Evolutionary conservation across 768 basidiomycete species (phyloP).

Genomic region (Rubroboletus satanas): DNA sequence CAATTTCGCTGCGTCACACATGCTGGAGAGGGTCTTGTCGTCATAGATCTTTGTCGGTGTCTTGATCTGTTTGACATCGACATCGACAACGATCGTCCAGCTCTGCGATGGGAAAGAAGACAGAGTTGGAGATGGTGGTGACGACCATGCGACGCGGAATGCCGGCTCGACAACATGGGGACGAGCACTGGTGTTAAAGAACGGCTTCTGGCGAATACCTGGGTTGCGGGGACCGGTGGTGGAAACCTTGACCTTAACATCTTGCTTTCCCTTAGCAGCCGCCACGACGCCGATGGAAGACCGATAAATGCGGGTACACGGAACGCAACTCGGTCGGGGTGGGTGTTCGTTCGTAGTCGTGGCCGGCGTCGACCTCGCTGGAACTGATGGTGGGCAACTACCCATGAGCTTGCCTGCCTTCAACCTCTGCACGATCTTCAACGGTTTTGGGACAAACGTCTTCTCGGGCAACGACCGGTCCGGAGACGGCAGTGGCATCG

Average conservation of each 20-base stretch:
- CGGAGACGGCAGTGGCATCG: neutral
- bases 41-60: neutral
- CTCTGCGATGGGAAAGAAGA: slow-evolving; percentile 7
- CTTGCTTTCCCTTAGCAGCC: neutral
- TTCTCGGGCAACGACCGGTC: neutral
- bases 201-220: neutral
- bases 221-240: neutral
- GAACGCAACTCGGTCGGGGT: neutral
- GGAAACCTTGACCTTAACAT: no score
- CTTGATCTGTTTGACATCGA: neutral
- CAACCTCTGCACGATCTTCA: neutral
- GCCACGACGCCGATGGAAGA: neutral
- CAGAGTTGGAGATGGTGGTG: neutral
- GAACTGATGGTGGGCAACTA: no score
- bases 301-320: neutral
- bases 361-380: neutral
- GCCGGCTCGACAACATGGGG: neutral
- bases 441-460: neutral
- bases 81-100: neutral
- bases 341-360: neutral
- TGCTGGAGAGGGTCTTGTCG: neutral
- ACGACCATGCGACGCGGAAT: neutral
- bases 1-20: neutral
- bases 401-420: neutral
- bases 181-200: neutral